A percentile compares a stretch with the other conserved stretches of the same genome.
Evolutionary conservation across 2,329 filamentous ascomycete genomes (phyloP).

Genomic region (Fusarium torreyae): DNA sequence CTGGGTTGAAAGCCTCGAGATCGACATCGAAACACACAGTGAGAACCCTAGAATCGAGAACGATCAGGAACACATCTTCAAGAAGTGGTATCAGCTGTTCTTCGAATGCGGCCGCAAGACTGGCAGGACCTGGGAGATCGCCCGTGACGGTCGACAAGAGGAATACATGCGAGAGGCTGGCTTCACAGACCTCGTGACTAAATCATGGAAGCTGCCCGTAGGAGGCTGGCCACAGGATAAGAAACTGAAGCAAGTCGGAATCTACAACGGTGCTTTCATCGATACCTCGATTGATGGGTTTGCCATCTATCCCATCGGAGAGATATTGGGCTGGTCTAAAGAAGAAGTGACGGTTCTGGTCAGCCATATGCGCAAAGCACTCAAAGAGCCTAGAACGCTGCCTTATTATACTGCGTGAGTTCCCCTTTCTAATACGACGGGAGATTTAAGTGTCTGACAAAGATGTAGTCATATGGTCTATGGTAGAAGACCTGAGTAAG

Average conservation of each 20-base stretch:
- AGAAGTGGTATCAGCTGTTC: constrained; percentile 38
- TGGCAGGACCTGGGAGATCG: constrained; percentile 48
- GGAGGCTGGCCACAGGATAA: constrained; percentile 40
- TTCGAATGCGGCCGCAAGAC: constrained; percentile 47
- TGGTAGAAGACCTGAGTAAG: constrained; percentile 29
- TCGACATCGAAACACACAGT: constrained; percentile 40
- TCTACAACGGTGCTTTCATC: constrained; percentile 31
- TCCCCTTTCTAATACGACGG: background rate
- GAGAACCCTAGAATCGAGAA: constrained; percentile 30
- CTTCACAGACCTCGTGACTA: constrained; percentile 34
- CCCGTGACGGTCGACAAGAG: constrained; percentile 40
- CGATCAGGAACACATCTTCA: constrained; percentile 38
- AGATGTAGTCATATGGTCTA: constrained; percentile 24
- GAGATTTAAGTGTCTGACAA: background rate
- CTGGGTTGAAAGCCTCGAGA: constrained; percentile 41
- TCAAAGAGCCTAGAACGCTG: constrained; percentile 13
- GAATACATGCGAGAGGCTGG: constrained; percentile 41
- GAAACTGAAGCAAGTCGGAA: constrained; percentile 38
- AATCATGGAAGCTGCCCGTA: constrained; percentile 29
- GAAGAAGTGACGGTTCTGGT: constrained; percentile 31
- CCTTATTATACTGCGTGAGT: constrained; percentile 11
- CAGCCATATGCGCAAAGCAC: constrained; percentile 29
- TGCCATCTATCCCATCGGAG: constrained; percentile 29
- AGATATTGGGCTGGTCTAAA: constrained; percentile 39
- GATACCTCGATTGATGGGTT: constrained; percentile 35